Percentiles rank a stretch among this genome's conserved stretches.
These are phyloP conservation scores for Venturia pyrina DNA, from an alignment of 2,329 filamentous ascomycete genomes.

Conservation along the genomic window DNA sequence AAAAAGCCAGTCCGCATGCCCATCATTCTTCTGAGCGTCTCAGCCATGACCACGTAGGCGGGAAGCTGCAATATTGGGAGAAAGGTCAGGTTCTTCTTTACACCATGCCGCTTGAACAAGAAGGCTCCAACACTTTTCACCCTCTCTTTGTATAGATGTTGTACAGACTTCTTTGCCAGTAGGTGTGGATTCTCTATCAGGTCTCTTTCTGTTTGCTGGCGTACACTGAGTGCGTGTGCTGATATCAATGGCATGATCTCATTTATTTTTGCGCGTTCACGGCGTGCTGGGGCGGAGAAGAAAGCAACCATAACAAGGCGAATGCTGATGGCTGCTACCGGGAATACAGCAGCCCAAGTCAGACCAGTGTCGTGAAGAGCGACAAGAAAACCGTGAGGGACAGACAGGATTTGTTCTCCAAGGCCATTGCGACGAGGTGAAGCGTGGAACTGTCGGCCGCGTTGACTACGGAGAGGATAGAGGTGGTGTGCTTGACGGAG, in stretches of 20 bases:
- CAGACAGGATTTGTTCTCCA: conserved; percentile 17
- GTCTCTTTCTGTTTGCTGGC: neutral
- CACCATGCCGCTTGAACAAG: neutral
- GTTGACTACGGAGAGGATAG: neutral
- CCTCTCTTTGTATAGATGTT: neutral
- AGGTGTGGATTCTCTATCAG: neutral
- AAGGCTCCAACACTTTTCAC: neutral
- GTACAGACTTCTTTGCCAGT: neutral
- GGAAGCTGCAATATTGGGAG: conserved; percentile 22
- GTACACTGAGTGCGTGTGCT: conserved; percentile 16
- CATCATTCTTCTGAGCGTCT: conserved; percentile 27
- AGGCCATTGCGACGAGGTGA: neutral
- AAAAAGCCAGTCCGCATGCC: conserved; percentile 14
- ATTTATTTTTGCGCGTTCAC: conserved; percentile 12
- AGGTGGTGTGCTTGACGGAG: neutral
- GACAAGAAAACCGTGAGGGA: conserved; percentile 23
- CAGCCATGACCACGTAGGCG: conserved; percentile 28
- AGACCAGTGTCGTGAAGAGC: conserved; percentile 35
- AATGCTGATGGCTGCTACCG: conserved; percentile 42
- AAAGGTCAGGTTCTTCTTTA: neutral
- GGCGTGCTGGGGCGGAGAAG: conserved; percentile 33
- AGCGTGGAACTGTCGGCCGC: neutral
- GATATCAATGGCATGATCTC: conserved; percentile 24
- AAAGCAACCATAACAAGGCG: conserved; percentile 39
- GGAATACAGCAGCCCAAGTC: conserved; percentile 46